These are phyloP conservation scores for Nannizziopsis barbatae DNA, from an alignment of 2,329 filamentous ascomycete genomes.

Conservation along the genomic window DNA sequence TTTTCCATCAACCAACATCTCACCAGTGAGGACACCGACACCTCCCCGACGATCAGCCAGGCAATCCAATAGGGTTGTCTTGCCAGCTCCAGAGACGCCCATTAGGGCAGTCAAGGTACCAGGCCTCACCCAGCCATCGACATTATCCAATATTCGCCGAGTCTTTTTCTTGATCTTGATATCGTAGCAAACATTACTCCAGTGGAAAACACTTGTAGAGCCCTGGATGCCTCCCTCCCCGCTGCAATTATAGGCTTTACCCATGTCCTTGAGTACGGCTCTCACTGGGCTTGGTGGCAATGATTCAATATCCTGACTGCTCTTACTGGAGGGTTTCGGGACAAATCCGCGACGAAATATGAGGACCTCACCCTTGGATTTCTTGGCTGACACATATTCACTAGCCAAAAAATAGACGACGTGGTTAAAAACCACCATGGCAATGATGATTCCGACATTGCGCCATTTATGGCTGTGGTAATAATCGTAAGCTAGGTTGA, in stretches of 20 bases:
- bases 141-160: conserved; percentile 67
- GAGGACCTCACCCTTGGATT: conserved; percentile 65
- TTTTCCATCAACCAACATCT: conserved; percentile 68
- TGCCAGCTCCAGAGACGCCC: conserved; percentile 74
- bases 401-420: conserved; percentile 51
- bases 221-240: conserved; percentile 39
- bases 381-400: conserved; percentile 50
- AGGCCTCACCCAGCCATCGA: conserved; percentile 89
- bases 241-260: too few species aligned
- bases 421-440: conserved; percentile 61
- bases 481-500: conserved; percentile 41
- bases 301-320: background rate
- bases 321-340: background rate
- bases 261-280: too few species aligned
- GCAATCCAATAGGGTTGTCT: conserved; percentile 79
- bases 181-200: conserved; percentile 72
- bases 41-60: conserved; percentile 66
- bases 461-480: conserved; percentile 50
- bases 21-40: conserved; percentile 77
- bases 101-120: conserved; percentile 81
- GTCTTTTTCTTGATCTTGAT: conserved; percentile 66
- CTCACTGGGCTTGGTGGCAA: too few species aligned
- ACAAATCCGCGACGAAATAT: conserved; percentile 50
- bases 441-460: conserved; percentile 64
- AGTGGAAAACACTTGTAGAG: conserved; percentile 72